phyloP scores from a whole-genome alignment of 2,329 filamentous ascomycete species.

The Magnaporthiopsis rhizophila region DNA sequence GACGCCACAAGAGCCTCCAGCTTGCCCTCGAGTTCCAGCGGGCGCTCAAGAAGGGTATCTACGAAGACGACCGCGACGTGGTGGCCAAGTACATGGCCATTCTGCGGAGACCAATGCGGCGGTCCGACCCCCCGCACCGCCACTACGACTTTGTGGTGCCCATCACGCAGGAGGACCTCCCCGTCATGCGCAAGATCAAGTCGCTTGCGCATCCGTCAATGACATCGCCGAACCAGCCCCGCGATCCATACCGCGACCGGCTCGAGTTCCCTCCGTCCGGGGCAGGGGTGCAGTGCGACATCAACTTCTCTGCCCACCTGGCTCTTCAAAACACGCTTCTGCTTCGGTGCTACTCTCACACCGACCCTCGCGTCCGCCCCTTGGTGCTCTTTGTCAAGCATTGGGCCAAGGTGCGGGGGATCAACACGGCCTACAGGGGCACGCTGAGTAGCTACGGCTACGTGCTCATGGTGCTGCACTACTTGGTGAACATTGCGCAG shows the following conservation, averaged over 20 bases:
- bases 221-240: conserved; percentile 40
- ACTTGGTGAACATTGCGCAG: conserved; percentile 71
- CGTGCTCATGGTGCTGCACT: conserved; percentile 87
- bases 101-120: conserved; percentile 32
- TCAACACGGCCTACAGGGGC: conserved; percentile 81
- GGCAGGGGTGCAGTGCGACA: conserved; percentile 80
- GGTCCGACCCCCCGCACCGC: conserved; percentile 11
- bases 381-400: conserved; percentile 83
- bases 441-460: conserved; percentile 87
- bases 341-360: conserved; percentile 73
- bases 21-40: conserved; percentile 48
- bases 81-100: conserved; percentile 43
- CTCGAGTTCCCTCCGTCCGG: conserved; percentile 73
- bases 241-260: conserved; percentile 46
- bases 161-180: conserved; percentile 22
- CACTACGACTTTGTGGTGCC: conserved; percentile 28
- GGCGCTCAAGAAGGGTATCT: conserved; percentile 41
- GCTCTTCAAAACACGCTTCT: conserved; percentile 78
- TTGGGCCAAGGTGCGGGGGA: conserved; percentile 78
- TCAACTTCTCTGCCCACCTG: conserved; percentile 83
- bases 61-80: conserved; percentile 26
- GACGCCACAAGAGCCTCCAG: conserved; percentile 46
- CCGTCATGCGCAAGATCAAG: conserved; percentile 34
- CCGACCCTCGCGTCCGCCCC: conserved; percentile 67
- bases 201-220: conserved; percentile 40